Evolutionary conservation across 768 basidiomycete genomes (phyloP), one percentile per base, ranked within the genome.

Genomic region (Mycena rebaudengoi): DNA sequence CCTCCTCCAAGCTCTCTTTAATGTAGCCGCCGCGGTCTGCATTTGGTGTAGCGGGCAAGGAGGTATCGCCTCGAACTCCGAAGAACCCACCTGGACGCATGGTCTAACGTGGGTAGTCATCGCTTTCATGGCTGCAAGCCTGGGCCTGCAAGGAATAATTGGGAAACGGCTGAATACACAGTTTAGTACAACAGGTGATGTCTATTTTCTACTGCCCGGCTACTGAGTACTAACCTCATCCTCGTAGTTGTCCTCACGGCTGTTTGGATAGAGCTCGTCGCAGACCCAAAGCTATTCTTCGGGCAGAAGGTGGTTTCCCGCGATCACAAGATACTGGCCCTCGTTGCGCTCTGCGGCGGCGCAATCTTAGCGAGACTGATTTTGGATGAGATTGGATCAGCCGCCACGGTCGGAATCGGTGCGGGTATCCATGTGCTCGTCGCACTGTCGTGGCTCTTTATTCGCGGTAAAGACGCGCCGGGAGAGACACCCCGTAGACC

Each of bases 81-180:
- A 79, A 2, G 77, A 85, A 39, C 92, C 91, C 0, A 83, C 88
- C 0, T 96, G 95, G 95, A 83, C 79, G 5, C 88, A 87, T 53
- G 73, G 83, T 1, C 67, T 86, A 28, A 85, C 91, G 1, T 92
- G 89, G 70, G 87, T 89, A 10, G 83, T 87, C 7, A 66, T 98
- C 14, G 94, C 85, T 0, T 92, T 94, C 73, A 88, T 95, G 75
- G 94, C 92, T 61, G 90, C 89, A 29, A 86, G 85, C 74, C 77
- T 98, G 69, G 95, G 95, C 4, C 78, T 95, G 35, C 95, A 96
- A 75, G 94, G 94, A 18, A 91, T 95, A 73, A 82, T 92, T 77
- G 92, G 88, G 51, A 95, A 95, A 77, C 79, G 91, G 32, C 73
- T 93, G 63, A 90, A 90, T 69, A 90, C 90, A 7, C 89, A 92